phyloP scores from a whole-genome alignment of 2,329 filamentous ascomycete species.

The Aspergillus pseudotamarii region DNA sequence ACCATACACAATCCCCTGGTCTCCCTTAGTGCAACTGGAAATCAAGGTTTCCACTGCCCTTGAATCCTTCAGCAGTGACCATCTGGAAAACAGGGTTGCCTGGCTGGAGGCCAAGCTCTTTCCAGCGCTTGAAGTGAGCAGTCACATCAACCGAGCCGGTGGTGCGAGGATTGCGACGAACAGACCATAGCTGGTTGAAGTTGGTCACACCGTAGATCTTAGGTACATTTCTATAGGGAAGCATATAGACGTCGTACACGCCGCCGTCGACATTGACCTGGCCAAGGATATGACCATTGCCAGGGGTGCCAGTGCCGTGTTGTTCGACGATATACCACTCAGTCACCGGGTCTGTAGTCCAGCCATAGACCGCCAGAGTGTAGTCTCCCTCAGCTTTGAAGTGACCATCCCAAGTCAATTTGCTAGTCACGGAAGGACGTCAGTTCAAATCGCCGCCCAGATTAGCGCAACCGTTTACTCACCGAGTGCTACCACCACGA shows the following conservation, averaged over 20 bases:
- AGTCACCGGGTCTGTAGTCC: conserved; percentile 5
- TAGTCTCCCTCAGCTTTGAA: conserved; percentile 5
- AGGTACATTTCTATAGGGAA: conserved; percentile 7
- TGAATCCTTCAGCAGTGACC: conserved; percentile 4
- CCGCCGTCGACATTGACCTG: conserved; percentile 5
- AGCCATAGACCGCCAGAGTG: conserved; percentile 9
- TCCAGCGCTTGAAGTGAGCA: conserved; percentile 5
- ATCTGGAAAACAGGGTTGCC: conserved; percentile 5
- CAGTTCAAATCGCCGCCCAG: not conserved
- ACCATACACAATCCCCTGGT: too few species aligned
- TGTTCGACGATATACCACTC: conserved; percentile 7
- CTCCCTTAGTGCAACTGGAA: not conserved
- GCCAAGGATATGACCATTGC: conserved; percentile 8
- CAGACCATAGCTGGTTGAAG: conserved; percentile 9
- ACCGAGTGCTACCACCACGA: conserved; percentile 5
- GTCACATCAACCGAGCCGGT: conserved; percentile 2
- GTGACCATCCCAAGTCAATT: not conserved
- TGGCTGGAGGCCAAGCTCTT: conserved; percentile 3
- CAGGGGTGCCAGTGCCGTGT: not conserved
- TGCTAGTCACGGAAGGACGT: not conserved
- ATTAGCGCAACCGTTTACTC: not conserved
- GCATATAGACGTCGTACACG: conserved; percentile 4
- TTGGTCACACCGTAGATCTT: conserved; percentile 11
- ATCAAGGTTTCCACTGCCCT: not conserved
- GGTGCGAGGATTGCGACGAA: conserved; percentile 4